Percentiles rank a stretch among this genome's conserved stretches.
phyloP scores from a whole-genome alignment of 306 rosid species.

The Quercus cerris region DNA sequence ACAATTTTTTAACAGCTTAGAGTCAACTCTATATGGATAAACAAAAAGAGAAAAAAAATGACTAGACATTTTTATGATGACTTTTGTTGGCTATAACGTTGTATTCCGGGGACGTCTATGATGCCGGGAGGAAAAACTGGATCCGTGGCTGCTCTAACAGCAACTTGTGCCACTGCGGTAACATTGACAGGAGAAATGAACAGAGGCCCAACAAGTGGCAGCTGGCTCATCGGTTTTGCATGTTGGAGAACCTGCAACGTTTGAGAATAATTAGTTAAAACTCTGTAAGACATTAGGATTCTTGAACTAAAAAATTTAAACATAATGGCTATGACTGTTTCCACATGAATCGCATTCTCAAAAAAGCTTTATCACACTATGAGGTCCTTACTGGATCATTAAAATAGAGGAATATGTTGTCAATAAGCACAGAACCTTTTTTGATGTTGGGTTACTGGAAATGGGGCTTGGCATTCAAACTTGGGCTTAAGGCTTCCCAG shows the following conservation, averaged over 20 bases:
- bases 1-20: not conserved
- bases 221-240: conserved; percentile 59
- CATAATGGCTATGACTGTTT: not conserved
- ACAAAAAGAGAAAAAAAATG: not conserved
- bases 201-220: conserved; percentile 86
- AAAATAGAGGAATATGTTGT: not conserved
- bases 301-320: conserved; percentile 3
- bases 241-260: conserved; percentile 62
- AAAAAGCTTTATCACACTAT: not conserved
- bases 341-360: no score
- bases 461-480: no score
- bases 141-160: conserved; percentile 93
- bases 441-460: no score
- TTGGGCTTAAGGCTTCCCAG: no score
- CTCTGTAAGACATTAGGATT: not conserved
- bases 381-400: not conserved
- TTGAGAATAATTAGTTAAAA: conserved; percentile 17
- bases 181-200: conserved; percentile 88
- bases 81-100: conserved; percentile 68
- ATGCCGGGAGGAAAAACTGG: conserved; percentile 94
- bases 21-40: not conserved
- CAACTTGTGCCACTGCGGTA: conserved; percentile 70
- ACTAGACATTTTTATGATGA: conserved; percentile 25
- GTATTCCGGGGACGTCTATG: conserved; percentile 72
- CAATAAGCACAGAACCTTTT: no score